phyloP scores from a whole-genome alignment of 352 stramenopile species.

The Pythium scleroteichum region DNA sequence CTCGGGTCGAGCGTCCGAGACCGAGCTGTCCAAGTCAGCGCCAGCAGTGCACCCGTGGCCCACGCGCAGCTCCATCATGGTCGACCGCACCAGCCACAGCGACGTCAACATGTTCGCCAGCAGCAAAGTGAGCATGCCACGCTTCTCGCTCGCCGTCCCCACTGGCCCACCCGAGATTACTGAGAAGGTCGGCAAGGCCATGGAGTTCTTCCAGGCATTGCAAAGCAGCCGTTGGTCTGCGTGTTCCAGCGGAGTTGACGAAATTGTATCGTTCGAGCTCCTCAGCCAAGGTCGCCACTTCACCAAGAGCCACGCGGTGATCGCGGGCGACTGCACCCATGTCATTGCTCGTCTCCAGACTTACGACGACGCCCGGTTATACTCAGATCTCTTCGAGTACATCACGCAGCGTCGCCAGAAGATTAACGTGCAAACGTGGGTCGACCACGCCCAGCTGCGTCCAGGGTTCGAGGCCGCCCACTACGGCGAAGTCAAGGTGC shows the following conservation, averaged over 20 bases:
- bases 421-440: conserved; percentile 52
- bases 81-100: conserved; percentile 8
- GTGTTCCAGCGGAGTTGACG: conserved; percentile 17
- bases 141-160: conserved; percentile 42
- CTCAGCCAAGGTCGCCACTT: conserved; percentile 38
- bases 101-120: conserved; percentile 1
- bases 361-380: conserved; percentile 55
- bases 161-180: conserved; percentile 42
- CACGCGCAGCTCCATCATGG: conserved; percentile 9
- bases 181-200: conserved; percentile 57
- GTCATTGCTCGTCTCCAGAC: conserved; percentile 42
- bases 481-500: conserved; percentile 23
- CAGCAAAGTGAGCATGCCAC: conserved; percentile 14
- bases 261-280: conserved; percentile 40
- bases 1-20: conserved; percentile 14
- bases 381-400: conserved; percentile 47
- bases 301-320: conserved; percentile 55
- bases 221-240: conserved; percentile 53
- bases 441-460: conserved; percentile 23
- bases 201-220: conserved; percentile 67
- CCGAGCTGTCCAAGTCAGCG: not conserved
- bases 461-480: conserved; percentile 9
- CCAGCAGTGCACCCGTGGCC: conserved; percentile 24
- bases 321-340: conserved; percentile 39
- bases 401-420: conserved; percentile 39